phyloP scores from a whole-genome alignment of 2,329 filamentous ascomycete genomes.

The Mycosphaerella sp. region DNA sequence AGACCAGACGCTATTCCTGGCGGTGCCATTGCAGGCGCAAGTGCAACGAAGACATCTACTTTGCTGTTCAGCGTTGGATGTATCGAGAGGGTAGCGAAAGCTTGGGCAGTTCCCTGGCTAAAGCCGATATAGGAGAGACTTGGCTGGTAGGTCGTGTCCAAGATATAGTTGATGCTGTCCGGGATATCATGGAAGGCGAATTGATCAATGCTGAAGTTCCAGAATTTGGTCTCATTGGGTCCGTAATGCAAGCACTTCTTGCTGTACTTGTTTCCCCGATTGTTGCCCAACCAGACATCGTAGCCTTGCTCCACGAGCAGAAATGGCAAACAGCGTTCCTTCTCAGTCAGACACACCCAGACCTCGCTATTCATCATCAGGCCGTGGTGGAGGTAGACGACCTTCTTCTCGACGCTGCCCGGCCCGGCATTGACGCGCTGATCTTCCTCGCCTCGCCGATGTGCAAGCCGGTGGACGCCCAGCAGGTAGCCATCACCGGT shows the following conservation, averaged over 20 bases:
- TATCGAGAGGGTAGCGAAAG: conserved; percentile 87
- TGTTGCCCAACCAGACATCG: conserved; percentile 97
- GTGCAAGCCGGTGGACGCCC: conserved; percentile 80
- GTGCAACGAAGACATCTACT: conserved; percentile 90
- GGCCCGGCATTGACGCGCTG: conserved; percentile 66
- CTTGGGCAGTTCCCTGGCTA: conserved; percentile 93
- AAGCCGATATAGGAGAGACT: conserved; percentile 96
- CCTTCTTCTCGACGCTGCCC: conserved; percentile 66
- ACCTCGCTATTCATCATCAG: conserved; percentile 99
- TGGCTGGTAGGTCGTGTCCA: conserved; percentile 72
- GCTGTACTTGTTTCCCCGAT: conserved; percentile 97
- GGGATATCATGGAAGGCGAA: conserved; percentile 98
- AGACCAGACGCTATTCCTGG: conserved; percentile 83
- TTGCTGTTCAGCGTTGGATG: conserved; percentile 88
- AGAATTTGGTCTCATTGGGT: conserved; percentile 72
- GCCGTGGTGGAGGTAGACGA: conserved; percentile 92
- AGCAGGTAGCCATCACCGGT: conserved; percentile 91
- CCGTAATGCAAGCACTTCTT: conserved; percentile 80
- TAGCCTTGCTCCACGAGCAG: conserved; percentile 83
- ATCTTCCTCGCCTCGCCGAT: conserved; percentile 75
- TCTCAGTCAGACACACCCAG: conserved; percentile 89
- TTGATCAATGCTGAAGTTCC: conserved; percentile 98
- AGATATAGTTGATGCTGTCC: conserved; percentile 85
- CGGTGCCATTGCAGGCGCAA: conserved; percentile 94
- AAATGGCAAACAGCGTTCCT: conserved; percentile 80